phyloP scores from a whole-genome alignment of 768 basidiomycete genomes.

The Cystobasidiopsis lactophilus region DNA sequence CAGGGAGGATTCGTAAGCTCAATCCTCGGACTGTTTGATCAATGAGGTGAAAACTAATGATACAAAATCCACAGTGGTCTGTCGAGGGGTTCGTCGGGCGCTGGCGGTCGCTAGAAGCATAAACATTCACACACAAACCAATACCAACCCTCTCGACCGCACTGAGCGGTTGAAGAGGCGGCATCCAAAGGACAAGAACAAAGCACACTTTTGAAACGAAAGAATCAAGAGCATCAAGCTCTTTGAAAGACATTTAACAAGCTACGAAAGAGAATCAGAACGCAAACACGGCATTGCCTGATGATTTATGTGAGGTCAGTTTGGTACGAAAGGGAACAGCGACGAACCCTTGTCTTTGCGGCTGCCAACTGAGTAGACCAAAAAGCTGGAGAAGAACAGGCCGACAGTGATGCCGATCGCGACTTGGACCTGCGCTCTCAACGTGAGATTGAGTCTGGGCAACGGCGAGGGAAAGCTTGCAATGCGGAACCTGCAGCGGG shows the following conservation, averaged over 20 bases:
- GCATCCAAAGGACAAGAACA: neutral
- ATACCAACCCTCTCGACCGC: no score
- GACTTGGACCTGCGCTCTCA: constrained; percentile 4
- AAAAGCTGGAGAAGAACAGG: constrained; percentile 11
- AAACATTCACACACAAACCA: no score
- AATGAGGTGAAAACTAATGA: no score
- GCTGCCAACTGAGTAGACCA: constrained; percentile 21
- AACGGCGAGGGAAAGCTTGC: neutral
- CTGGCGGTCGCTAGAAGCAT: neutral
- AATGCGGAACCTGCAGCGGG: constrained; percentile 6
- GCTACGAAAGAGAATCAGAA: neutral
- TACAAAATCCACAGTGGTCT: no score
- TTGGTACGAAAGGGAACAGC: constrained; percentile 39
- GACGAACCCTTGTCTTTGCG: constrained; percentile 41
- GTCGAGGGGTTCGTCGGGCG: neutral
- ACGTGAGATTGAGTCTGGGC: neutral
- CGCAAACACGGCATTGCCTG: neutral
- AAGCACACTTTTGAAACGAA: neutral
- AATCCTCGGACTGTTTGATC: no score
- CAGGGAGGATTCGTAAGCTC: neutral
- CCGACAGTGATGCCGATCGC: constrained; percentile 15
- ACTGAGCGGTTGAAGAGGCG: no score
- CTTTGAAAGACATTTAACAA: neutral
- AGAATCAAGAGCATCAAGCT: neutral
- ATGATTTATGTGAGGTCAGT: no score